phyloP scores from a whole-genome alignment of 345 rosid genomes.

The Euphorbia peplus region DNA sequence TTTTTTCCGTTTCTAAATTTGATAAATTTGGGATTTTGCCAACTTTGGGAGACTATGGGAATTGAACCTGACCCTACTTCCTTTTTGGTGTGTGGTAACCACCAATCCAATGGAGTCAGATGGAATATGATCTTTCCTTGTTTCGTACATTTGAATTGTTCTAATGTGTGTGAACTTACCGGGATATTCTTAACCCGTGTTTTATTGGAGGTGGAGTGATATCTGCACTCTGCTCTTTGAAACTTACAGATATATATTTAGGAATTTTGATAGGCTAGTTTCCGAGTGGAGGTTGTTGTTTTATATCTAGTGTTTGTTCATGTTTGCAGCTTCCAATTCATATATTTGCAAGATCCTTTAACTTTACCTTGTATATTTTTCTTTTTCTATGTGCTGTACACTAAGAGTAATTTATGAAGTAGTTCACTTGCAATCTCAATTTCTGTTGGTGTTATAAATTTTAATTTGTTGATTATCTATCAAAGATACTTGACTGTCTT shows the following conservation, averaged over 20 bases:
- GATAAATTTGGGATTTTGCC: no score
- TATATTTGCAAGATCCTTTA: neutral
- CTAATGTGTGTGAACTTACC: neutral
- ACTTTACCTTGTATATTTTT: neutral
- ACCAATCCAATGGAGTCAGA: no score
- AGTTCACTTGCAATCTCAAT: neutral
- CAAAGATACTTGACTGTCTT: neutral
- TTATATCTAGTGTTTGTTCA: neutral
- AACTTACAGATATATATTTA: neutral
- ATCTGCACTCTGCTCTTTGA: neutral
- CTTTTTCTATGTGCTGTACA: neutral
- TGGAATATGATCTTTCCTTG: no score
- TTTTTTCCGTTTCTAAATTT: no score
- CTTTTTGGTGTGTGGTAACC: no score
- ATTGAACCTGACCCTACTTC: no score
- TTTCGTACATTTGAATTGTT: no score
- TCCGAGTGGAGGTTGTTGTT: neutral
- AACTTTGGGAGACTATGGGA: no score
- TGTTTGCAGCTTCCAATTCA: neutral
- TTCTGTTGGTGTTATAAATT: neutral
- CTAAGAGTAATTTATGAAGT: neutral
- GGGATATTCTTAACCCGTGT: neutral
- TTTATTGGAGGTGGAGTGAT: neutral
- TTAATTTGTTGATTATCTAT: neutral
- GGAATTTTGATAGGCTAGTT: neutral